phyloP scores from a whole-genome alignment of 805 yeast genomes.

The Candida broadrunensis region DNA sequence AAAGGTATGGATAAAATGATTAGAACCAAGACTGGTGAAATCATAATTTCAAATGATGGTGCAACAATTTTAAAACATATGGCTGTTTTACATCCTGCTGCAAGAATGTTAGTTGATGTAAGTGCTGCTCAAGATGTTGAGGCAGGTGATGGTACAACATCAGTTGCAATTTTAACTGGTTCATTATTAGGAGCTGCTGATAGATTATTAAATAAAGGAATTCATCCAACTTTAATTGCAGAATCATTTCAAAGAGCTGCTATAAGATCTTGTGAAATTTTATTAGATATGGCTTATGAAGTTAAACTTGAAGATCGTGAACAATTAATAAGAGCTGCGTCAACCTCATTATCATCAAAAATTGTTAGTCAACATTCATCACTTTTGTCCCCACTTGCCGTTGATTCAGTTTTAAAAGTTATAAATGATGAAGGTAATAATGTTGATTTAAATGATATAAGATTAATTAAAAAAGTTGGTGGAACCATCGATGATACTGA shows the following conservation, averaged over 20 bases:
- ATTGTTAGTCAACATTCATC: conserved; percentile 92
- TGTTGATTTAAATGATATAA: conserved; percentile 85
- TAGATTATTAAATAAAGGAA: conserved; percentile 79
- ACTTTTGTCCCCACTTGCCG: conserved; percentile 87
- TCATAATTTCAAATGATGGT: conserved; percentile 95
- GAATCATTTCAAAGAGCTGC: conserved; percentile 93
- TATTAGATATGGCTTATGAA: conserved; percentile 80
- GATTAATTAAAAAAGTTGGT: conserved; percentile 90
- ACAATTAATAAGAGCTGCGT: conserved; percentile 84
- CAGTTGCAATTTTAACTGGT: conserved; percentile 94
- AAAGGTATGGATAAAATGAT: conserved; percentile 99
- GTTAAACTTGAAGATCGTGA: conserved; percentile 79
- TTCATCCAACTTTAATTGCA: conserved; percentile 93
- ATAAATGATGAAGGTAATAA: conserved; percentile 54
- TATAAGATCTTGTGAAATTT: conserved; percentile 71
- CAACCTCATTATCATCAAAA: conserved; percentile 90
- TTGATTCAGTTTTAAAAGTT: conserved; percentile 85
- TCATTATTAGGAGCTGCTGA: conserved; percentile 95
- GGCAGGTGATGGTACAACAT: conserved; percentile 99
- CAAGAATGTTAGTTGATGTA: conserved; percentile 93
- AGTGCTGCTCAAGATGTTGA: conserved; percentile 98
- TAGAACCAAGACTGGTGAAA: conserved; percentile 88
- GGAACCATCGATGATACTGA: conserved; percentile 98
- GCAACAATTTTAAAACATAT: conserved; percentile 94
- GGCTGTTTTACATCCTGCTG: conserved; percentile 99